These are phyloP conservation scores for Colletotrichum eremochloae DNA, from an alignment of 2,329 filamentous ascomycete species.

Conservation along the genomic window DNA sequence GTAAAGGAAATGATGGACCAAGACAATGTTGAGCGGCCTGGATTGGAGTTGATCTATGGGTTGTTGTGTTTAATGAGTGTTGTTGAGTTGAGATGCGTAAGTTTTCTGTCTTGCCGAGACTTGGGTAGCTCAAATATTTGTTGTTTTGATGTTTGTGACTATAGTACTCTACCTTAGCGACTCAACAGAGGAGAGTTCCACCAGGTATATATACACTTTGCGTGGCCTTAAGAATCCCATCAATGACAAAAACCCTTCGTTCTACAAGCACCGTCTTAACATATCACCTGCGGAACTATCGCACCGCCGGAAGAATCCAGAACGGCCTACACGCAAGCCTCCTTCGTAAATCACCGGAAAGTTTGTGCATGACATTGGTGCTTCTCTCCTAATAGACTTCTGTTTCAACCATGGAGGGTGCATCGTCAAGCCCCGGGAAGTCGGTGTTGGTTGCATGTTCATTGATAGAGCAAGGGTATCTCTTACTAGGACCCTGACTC, in stretches of 20 bases:
- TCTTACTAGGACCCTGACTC: too few species aligned
- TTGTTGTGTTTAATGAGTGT: too few species aligned
- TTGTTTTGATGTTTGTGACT: too few species aligned
- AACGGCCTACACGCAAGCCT: not conserved
- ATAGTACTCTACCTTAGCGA: rapidly evolving
- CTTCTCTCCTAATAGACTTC: not conserved
- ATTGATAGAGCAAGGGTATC: too few species aligned
- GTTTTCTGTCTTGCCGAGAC: not conserved
- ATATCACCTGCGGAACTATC: too few species aligned
- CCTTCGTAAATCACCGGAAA: too few species aligned
- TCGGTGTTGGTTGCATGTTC: too few species aligned
- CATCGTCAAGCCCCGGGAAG: too few species aligned
- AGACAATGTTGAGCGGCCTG: not conserved
- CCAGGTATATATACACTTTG: not conserved
- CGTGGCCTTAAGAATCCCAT: not conserved
- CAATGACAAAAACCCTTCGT: too few species aligned
- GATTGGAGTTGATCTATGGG: not conserved
- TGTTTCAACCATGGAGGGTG: not conserved
- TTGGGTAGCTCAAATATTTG: not conserved
- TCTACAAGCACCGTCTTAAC: not conserved
- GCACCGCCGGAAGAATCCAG: not conserved
- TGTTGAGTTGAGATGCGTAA: too few species aligned
- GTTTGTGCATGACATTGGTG: too few species aligned
- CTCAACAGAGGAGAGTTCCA: rapidly evolving
- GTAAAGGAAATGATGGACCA: too few species aligned